These are phyloP conservation scores for Colletotrichum filicis DNA, from an alignment of 2,329 filamentous ascomycete genomes.

Conservation along the genomic window DNA sequence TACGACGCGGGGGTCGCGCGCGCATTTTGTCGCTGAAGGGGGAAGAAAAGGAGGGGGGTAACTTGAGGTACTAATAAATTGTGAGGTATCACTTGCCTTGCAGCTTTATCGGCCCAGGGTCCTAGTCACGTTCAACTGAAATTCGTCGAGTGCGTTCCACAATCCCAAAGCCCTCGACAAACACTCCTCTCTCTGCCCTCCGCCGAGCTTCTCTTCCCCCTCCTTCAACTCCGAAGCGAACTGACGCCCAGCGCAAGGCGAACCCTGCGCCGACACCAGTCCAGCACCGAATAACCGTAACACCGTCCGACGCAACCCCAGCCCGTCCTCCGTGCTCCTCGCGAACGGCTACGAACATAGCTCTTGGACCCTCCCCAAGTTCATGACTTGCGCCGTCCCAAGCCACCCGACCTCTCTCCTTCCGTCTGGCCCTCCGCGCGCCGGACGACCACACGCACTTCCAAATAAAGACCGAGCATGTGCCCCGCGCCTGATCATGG, in stretches of 20 bases:
- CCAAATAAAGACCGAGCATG: conserved; percentile 34
- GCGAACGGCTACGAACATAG: conserved; percentile 9
- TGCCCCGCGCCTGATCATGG: conserved; percentile 31
- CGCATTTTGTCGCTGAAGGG: background rate
- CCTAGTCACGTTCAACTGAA: conserved; percentile 18
- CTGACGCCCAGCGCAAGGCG: conserved; percentile 27
- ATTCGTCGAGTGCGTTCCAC: conserved; percentile 24
- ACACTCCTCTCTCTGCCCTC: background rate
- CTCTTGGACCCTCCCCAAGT: conserved; percentile 28
- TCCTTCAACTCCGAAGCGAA: conserved; percentile 25
- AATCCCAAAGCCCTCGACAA: conserved; percentile 29
- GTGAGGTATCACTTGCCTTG: background rate
- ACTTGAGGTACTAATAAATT: background rate
- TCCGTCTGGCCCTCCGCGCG: conserved; percentile 16
- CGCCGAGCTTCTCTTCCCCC: background rate
- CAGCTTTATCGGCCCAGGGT: background rate
- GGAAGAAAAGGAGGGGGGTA: background rate
- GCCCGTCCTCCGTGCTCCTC: conserved; percentile 22
- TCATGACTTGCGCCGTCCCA: conserved; percentile 23
- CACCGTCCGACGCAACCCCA: conserved; percentile 16
- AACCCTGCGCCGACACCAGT: conserved; percentile 20
- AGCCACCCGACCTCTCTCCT: conserved; percentile 8
- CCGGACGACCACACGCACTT: conserved; percentile 8
- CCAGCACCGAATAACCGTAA: background rate
- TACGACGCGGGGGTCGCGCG: conserved; percentile 13